A percentile compares a stretch with the other conserved stretches of the same genome.
These are phyloP conservation scores for Ceratobasidium theobromae DNA, from an alignment of 1,284 basidiomycete species.

Conservation along the genomic window DNA sequence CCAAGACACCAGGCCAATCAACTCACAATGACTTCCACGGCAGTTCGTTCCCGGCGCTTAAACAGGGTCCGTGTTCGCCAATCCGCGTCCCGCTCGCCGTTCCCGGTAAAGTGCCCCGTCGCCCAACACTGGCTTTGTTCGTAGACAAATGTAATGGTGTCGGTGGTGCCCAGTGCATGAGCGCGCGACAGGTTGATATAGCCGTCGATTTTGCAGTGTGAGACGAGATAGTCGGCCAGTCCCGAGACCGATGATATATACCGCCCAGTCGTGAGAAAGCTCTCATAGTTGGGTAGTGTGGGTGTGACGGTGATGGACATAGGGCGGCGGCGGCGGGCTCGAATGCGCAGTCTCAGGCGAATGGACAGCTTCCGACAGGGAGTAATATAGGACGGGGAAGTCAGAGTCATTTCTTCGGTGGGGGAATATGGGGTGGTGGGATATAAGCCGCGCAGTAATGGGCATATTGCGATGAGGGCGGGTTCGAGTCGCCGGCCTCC, in stretches of 20 bases:
- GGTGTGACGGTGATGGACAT: constrained; percentile 17
- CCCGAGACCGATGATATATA: constrained; percentile 5
- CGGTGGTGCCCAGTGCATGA: neutral
- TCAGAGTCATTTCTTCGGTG: neutral
- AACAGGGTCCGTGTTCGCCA: constrained; percentile 10
- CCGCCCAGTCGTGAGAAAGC: constrained; percentile 13
- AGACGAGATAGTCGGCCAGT: constrained; percentile 22
- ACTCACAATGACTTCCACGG: constrained; percentile 18
- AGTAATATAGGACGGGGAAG: neutral
- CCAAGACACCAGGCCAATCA: neutral
- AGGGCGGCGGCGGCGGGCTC: neutral
- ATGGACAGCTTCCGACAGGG: neutral
- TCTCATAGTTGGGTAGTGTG: constrained; percentile 24
- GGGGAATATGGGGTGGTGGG: neutral
- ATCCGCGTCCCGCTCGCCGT: neutral
- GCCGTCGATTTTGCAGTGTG: constrained; percentile 14
- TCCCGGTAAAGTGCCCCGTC: constrained; percentile 24
- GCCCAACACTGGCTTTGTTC: constrained; percentile 25
- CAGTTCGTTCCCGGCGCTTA: constrained; percentile 20
- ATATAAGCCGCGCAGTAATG: neutral
- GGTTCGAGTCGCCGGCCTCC: too few species aligned
- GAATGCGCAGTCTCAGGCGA: constrained; percentile 4
- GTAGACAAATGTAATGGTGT: constrained; percentile 19
- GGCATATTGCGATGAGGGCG: neutral
- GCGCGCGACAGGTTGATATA: constrained; percentile 21